Evolutionary conservation across 441 rosid species (phyloP).

Genomic region (Codiaeum variegatum): DNA sequence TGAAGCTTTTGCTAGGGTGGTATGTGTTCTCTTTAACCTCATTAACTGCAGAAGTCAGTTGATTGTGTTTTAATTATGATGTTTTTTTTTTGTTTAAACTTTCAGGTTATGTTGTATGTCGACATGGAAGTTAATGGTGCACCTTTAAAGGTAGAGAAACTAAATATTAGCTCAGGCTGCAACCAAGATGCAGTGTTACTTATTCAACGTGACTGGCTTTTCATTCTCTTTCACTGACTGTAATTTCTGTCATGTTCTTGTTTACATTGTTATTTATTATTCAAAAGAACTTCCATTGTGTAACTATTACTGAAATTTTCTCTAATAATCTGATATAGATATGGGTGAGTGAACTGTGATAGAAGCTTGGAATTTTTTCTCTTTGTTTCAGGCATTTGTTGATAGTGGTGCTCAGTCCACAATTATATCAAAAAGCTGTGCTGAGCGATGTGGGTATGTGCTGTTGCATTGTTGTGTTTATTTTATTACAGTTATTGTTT

Average conservation of each 20-base stretch:
- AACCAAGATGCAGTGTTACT: constrained; percentile 1
- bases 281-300: neutral
- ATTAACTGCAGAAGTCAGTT: constrained; percentile 7
- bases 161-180: constrained; percentile 14
- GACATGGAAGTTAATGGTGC: constrained; percentile 98
- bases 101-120: constrained; percentile 88
- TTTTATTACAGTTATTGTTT: neutral
- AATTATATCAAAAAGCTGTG: constrained; percentile 94
- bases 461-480: neutral
- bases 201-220: neutral
- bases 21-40: constrained; percentile 40
- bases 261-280: neutral
- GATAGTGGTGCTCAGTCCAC: constrained; percentile 99
- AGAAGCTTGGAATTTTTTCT: neutral
- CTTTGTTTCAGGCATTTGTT: constrained; percentile 74
- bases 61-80: constrained; percentile 14
- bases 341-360: neutral
- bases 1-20: constrained; percentile 99
- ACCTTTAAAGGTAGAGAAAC: constrained; percentile 70
- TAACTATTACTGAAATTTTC: neutral
- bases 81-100: constrained; percentile 22
- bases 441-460: constrained; percentile 86
- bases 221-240: neutral
- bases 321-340: neutral
- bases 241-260: neutral